Evolutionary conservation across 2,329 filamentous ascomycete genomes (phyloP), one percentile per base, ranked within the genome.

Genomic region (Penicillium hordei): DNA sequence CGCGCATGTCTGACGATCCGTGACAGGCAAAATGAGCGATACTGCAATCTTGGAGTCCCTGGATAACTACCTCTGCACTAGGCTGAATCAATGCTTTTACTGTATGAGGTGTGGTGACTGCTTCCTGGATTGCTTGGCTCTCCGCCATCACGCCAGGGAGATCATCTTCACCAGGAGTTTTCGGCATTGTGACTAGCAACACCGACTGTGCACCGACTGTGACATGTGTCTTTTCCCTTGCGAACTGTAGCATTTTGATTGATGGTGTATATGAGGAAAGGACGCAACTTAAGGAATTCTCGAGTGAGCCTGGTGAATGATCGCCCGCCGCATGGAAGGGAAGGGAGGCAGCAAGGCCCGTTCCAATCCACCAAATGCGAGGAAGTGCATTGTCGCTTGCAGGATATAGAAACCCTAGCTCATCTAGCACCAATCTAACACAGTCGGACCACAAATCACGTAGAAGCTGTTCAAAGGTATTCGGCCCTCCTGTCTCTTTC

Each of bases 331-430:
- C 51, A 13, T 54, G 43, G 15, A 54, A 54, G 2, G 51, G 51
- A 13, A 54, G 8, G 6, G 25, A 39, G 29, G 7, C n/a, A 5
- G 51, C 43, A 13, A 31, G 12, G 4, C 51, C 51, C 1, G 31
- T 54, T 2, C 42, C 51, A 2, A 54, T 54, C 51, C 51, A 54
- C 40, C 51, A 54, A 17, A 53, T 27, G 17, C 51, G 23, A 38
- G 29, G 38, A 9, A 52, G 25, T 17, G 19, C 25, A 27, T 6
- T 36, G n/a, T 19, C 38, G n/a, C n/a, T 40, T 40, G 38, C 7
- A 21, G 38, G 19, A 40, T 40, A 21, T 1, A 34, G 33, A 17
- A 34, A 34, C 2, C 38, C 38, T n/a, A 40, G 38, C 38, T 40
- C 38, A 5, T n/a, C 10, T 10, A 40, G 38, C 7, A 40, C 38